These are phyloP conservation scores for Fusarium oxysporum DNA, from an alignment of 2,329 filamentous ascomycete genomes.

Conservation along the genomic window DNA sequence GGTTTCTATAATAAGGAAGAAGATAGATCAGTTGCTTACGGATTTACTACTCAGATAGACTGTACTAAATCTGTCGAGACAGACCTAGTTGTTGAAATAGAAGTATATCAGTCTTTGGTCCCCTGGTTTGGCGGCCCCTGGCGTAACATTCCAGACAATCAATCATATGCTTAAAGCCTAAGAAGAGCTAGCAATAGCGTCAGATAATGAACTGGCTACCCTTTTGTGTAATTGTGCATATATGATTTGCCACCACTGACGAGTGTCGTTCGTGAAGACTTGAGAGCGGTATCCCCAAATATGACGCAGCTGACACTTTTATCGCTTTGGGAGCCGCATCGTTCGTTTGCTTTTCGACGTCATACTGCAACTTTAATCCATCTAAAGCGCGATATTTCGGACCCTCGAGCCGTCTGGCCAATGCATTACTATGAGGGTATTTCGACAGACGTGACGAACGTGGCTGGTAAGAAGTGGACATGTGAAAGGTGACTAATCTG, in stretches of 20 bases:
- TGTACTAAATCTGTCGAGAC: accelerated
- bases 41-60: accelerated
- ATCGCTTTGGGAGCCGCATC: accelerated
- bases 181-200: neutral
- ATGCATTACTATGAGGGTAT: neutral
- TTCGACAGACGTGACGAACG: neutral
- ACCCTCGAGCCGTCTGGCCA: accelerated
- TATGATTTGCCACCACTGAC: neutral
- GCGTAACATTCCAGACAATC: neutral
- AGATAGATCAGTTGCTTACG: neutral
- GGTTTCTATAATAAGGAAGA: too few species aligned
- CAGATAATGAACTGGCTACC: accelerated
- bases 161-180: neutral
- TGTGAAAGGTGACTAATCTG: neutral
- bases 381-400: neutral
- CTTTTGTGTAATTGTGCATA: neutral
- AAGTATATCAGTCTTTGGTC: neutral
- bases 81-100: neutral
- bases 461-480: neutral
- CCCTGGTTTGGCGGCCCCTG: neutral
- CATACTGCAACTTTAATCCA: neutral
- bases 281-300: neutral
- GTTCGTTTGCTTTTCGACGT: neutral
- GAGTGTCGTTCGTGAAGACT: neutral
- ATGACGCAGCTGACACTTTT: neutral